Evolutionary conservation across 2,329 filamentous ascomycete species (phyloP).

Genomic region (Alternaria ethzedia): DNA sequence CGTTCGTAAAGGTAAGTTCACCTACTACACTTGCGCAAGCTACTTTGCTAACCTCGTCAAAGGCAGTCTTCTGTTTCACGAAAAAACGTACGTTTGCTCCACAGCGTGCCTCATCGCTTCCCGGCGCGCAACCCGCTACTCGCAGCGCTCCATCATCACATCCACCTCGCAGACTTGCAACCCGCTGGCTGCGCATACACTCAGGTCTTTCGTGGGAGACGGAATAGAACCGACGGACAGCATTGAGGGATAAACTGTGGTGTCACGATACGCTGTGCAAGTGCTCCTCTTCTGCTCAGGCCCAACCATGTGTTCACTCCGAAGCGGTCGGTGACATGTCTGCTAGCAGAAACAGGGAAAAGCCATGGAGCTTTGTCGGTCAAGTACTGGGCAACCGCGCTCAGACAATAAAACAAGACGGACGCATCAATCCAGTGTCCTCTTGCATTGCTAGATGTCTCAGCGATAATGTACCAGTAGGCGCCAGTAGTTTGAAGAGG

Average conservation of each 20-base stretch:
- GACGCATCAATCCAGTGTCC: not conserved
- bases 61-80: not conserved
- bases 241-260: not conserved
- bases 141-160: not conserved
- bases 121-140: not conserved
- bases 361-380: not conserved
- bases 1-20: not conserved
- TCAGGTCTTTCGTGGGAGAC: not conserved
- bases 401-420: no score
- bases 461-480: not conserved
- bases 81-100: not conserved
- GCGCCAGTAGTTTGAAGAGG: not conserved
- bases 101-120: not conserved
- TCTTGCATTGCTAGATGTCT: not conserved
- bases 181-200: not conserved
- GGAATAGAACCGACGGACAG: not conserved
- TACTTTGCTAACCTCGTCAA: not conserved
- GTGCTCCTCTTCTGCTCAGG: not conserved
- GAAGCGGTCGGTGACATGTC: not conserved
- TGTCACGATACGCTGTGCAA: not conserved
- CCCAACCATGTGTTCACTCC: not conserved
- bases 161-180: not conserved
- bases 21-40: not conserved
- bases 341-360: not conserved
- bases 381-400: no score